Percentiles rank a stretch among this genome's conserved stretches.
Evolutionary conservation across 192 early-diverging fungal genomes (phyloP).

Genomic region (Pilaira anomala): DNA sequence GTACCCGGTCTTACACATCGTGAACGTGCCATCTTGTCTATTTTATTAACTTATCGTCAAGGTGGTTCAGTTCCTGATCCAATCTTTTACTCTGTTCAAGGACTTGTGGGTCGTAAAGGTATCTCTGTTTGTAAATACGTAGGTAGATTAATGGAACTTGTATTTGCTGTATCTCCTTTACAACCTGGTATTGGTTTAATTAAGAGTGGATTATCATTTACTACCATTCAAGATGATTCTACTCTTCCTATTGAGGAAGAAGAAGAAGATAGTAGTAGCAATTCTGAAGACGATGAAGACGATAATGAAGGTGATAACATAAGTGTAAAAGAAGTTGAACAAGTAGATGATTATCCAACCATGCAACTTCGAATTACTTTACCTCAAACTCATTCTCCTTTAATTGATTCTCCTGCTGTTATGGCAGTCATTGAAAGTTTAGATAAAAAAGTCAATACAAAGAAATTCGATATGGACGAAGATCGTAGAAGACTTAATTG

Average conservation of each 20-base stretch:
- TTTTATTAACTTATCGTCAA: constrained; percentile 45
- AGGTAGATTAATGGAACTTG: constrained; percentile 39
- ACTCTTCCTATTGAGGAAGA: neutral
- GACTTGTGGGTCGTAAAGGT: constrained; percentile 39
- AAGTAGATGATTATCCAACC: neutral
- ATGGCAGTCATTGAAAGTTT: constrained; percentile 20
- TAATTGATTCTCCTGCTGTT: constrained; percentile 17
- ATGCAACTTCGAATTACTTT: constrained; percentile 5
- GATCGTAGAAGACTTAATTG: constrained; percentile 8
- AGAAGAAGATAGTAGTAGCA: constrained; percentile 28
- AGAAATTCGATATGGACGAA: constrained; percentile 26
- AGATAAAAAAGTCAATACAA: constrained; percentile 17
- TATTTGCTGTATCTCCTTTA: constrained; percentile 31
- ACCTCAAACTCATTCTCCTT: neutral
- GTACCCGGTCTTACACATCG: constrained; percentile 47
- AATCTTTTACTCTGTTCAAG: constrained; percentile 39
- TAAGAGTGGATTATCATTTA: constrained; percentile 16
- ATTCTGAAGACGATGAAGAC: neutral
- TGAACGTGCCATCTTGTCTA: constrained; percentile 48
- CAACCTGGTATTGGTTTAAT: constrained; percentile 22
- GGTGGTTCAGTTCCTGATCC: constrained; percentile 48
- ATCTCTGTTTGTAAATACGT: constrained; percentile 43
- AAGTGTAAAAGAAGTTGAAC: neutral
- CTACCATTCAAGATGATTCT: neutral
- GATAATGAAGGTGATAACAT: neutral